phyloP scores from a whole-genome alignment of 257 asterid species.

The Coffea canephora region DNA sequence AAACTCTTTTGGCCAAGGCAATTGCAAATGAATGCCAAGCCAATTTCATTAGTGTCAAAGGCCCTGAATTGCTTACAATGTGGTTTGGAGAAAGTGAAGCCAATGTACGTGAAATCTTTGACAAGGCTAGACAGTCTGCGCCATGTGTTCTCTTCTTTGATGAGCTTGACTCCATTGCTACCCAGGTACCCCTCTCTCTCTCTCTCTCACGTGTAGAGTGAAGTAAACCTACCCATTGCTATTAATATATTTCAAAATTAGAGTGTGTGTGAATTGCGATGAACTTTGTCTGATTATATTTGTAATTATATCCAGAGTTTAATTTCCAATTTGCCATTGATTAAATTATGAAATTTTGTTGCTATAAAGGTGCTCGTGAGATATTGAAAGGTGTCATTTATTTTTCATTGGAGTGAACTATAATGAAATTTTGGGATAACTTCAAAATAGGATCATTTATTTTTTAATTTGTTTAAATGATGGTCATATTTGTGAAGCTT shows the following conservation, averaged over 20 bases:
- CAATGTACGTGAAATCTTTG: conserved; percentile 65
- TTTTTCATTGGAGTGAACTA: background rate
- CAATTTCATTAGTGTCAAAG: conserved; percentile 60
- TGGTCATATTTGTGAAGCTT: background rate
- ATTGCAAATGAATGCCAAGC: conserved; percentile 72
- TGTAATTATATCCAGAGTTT: background rate
- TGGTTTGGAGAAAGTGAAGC: conserved; percentile 80
- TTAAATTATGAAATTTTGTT: background rate
- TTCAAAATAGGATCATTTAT: background rate
- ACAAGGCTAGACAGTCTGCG: conserved; percentile 61
- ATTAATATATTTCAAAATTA: background rate
- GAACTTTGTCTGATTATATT: background rate
- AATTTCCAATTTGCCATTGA: background rate
- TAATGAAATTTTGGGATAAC: background rate
- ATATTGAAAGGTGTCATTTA: background rate
- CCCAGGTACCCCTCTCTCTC: conserved; percentile 34
- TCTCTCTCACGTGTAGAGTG: background rate
- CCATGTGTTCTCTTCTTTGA: conserved; percentile 66
- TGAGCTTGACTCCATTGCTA: conserved; percentile 59
- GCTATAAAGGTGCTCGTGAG: background rate
- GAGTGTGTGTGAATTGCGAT: background rate
- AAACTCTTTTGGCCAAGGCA: conserved; percentile 65
- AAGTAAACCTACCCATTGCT: background rate
- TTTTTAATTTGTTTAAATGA: background rate
- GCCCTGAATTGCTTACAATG: conserved; percentile 69